These are phyloP conservation scores for Penicillium flavigenum DNA, from an alignment of 495 filamentous ascomycete species.

Conservation along the genomic window DNA sequence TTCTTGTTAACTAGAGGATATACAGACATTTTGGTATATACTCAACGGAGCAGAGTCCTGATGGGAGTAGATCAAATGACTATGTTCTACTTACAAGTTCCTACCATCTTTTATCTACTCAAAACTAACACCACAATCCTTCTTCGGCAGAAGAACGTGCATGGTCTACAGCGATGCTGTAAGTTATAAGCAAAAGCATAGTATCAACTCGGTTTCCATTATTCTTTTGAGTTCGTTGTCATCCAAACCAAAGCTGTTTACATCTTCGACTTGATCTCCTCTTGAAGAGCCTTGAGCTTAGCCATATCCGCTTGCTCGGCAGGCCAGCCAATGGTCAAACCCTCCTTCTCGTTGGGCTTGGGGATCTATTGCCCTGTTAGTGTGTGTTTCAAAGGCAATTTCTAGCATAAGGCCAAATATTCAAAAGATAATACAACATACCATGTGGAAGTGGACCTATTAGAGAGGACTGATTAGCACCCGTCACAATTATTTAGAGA, in stretches of 20 bases:
- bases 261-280: conserved; percentile 88
- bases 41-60: background rate
- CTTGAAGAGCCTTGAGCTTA: conserved; percentile 71
- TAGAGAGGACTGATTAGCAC: background rate
- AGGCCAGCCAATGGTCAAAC: conserved; percentile 80
- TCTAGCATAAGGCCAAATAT: background rate
- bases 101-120: background rate
- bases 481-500: background rate
- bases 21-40: conserved; percentile 1
- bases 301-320: conserved; percentile 76
- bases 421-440: conserved; percentile 36
- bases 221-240: background rate
- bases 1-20: conserved; percentile 8
- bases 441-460: conserved; percentile 92
- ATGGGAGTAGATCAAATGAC: background rate
- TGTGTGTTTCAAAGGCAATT: background rate
- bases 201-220: background rate
- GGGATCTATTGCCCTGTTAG: conserved; percentile 65
- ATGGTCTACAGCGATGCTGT: background rate
- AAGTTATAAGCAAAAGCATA: background rate
- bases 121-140: background rate
- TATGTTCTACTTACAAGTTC: background rate
- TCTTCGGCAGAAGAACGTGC: background rate
- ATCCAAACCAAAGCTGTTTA: conserved; percentile 39
- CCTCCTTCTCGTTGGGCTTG: conserved; percentile 85